Conservation (phyloP, 1,284 basidiomycete species). For the Omphalotus olearius region DNA sequence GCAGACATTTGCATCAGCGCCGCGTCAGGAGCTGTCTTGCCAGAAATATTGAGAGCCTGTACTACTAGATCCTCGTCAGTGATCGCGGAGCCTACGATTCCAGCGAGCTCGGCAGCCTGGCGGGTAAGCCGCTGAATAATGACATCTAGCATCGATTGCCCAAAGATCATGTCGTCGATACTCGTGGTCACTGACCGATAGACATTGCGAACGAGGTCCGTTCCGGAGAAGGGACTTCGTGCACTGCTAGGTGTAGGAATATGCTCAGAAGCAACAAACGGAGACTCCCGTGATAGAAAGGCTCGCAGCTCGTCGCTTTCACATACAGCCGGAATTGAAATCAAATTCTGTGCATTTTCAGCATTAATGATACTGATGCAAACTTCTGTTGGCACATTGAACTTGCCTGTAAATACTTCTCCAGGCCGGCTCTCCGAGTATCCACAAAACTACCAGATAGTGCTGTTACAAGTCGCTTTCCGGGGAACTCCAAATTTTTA, state of each 20-base stretch:
- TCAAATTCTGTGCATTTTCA: conserved; percentile 50
- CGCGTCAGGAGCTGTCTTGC: conserved; percentile 60
- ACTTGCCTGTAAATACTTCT: conserved; percentile 85
- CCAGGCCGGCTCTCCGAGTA: conserved; percentile 70
- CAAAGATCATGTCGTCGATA: conserved; percentile 91
- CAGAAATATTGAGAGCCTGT: conserved; percentile 69
- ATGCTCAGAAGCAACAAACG: conserved; percentile 59
- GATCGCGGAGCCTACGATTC: conserved; percentile 74
- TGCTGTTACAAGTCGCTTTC: conserved; percentile 83
- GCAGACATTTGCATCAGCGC: conserved; percentile 64
- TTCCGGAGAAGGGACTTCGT: conserved; percentile 49
- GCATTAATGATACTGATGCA: background rate
- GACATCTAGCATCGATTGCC: conserved; percentile 91
- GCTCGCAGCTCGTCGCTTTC: conserved; percentile 79
- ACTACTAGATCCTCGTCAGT: conserved; percentile 81
- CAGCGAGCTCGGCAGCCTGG: conserved; percentile 85
- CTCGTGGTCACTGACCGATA: conserved; percentile 88
- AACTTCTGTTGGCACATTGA: background rate
- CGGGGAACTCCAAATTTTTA: conserved; percentile 79
- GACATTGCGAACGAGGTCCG: conserved; percentile 76
- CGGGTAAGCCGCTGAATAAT: conserved; percentile 85
- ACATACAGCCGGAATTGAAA: conserved; percentile 73
- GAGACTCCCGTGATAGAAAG: conserved; percentile 86
- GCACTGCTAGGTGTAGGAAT: conserved; percentile 30
- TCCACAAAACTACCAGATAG: conserved; percentile 85